Evolutionary conservation across 148 eudicot species (phyloP).

Genomic region (Rhododendron williamsianum): DNA sequence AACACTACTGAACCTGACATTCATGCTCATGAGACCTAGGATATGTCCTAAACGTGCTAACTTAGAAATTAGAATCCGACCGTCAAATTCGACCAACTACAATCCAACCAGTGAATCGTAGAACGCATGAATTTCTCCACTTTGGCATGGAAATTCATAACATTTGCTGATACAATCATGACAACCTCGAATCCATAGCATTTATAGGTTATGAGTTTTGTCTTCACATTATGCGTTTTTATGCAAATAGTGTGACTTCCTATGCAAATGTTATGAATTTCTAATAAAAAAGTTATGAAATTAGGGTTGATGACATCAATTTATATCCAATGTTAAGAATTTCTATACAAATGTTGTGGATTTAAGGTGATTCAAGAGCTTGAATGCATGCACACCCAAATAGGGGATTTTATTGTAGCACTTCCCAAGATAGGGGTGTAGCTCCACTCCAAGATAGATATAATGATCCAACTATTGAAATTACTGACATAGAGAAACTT

Average conservation of each 20-base stretch:
- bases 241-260: not conserved
- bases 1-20: not conserved
- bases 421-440: not conserved
- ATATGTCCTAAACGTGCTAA: not conserved
- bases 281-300: no score
- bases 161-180: not conserved
- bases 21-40: not conserved
- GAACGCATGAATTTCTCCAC: not conserved
- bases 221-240: not conserved
- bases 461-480: not conserved
- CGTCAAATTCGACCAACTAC: not conserved
- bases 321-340: not conserved
- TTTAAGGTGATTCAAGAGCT: not conserved
- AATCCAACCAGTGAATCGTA: not conserved
- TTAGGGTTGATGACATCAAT: not conserved
- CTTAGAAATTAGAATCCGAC: not conserved
- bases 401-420: not conserved
- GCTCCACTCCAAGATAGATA: not conserved
- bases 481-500: not conserved
- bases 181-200: not conserved
- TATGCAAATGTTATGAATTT: not conserved
- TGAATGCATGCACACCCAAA: not conserved
- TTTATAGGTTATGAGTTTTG: not conserved
- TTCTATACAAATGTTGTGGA: not conserved
- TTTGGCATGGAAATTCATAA: not conserved